Evolutionary conservation across 228 moss, liverwort and hornwort genomes (phyloP), one percentile per base, ranked within the genome.

Genomic region (Sphagnum magellanicum): DNA sequence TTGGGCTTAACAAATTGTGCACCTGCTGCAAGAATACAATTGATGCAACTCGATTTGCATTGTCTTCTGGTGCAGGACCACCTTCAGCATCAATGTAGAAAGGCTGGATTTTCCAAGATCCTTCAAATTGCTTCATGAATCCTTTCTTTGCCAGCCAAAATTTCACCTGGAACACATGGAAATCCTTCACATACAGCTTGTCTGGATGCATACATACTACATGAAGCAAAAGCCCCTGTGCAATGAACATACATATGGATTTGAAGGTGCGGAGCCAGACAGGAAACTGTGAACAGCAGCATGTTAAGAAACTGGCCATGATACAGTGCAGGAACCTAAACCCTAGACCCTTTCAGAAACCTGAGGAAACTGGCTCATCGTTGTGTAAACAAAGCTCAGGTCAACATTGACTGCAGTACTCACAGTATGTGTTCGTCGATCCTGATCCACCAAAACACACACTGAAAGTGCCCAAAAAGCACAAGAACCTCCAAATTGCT

Each of bases 81-180:
- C 84, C 75, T 60, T 80, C 53, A 48, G 79, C 79, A 83, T 94
- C 91, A 71, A 94, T 62, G 48, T 79, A 78, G 0, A 89, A 73
- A n/a, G 94, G 86, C 13, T 86, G 77, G 67, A 94, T 83, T 16
- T 63, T 47, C 94, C 94, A 94, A 55, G 69, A 71, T 50, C 94
- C 94, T 68, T 91, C 78, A 69, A 94, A 94, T 68, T 83, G 85
- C 67, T 89, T 94, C 94, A 94, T 94, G 69, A 94, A 94, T 48
- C 94, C 94, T 70, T 78, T 73, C 75, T 72, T 88, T 50, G 89
- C 85, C 57, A 94, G 84, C 70, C 74, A 67, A 71, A 87, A 94
- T 7, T 83, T 84, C 63, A 94, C 68, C 94, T 94, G 88, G 72
- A 76, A 61, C 11, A 59, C 11, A 53, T 51, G 59, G 65, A 5